These are phyloP conservation scores for Rubia tinctorum DNA, from an alignment of 305 asterid genomes.

Conservation along the genomic window DNA sequence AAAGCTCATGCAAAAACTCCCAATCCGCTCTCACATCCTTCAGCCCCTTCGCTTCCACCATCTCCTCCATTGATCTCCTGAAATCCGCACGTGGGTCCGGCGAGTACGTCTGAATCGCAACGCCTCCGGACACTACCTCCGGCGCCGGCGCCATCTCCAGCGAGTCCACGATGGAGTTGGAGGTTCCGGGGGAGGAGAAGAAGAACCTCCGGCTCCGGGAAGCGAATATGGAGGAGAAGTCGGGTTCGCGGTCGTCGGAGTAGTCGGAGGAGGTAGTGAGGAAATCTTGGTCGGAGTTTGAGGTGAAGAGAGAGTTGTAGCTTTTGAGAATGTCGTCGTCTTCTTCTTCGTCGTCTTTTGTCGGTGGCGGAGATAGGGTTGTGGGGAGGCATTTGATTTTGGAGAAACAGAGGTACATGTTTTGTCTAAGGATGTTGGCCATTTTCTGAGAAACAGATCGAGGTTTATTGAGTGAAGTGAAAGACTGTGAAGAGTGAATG, in stretches of 20 bases:
- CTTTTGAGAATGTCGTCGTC: background rate
- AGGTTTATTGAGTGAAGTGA: background rate
- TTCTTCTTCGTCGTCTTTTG: slow-evolving; percentile 17
- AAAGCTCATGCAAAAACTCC: slow-evolving; percentile 67
- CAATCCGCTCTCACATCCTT: slow-evolving; percentile 33
- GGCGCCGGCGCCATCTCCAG: background rate
- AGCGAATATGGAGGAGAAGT: slow-evolving; percentile 58
- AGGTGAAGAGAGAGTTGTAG: slow-evolving; percentile 17
- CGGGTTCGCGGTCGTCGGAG: slow-evolving; percentile 30
- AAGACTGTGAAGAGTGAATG: background rate
- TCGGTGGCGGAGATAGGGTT: slow-evolving; percentile 20
- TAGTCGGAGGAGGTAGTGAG: slow-evolving; percentile 28
- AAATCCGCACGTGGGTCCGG: slow-evolving; percentile 72
- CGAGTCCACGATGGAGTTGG: slow-evolving; percentile 60
- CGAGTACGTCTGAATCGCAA: slow-evolving; percentile 56
- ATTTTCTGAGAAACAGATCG: slow-evolving; percentile 14
- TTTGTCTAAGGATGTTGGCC: slow-evolving; percentile 52
- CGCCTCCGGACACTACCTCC: slow-evolving; percentile 41
- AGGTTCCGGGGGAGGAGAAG: slow-evolving; percentile 66
- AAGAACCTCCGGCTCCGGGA: slow-evolving; percentile 79
- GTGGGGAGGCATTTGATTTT: slow-evolving; percentile 66
- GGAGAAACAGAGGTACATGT: slow-evolving; percentile 58
- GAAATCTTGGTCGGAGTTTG: slow-evolving; percentile 36
- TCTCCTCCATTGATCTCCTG: slow-evolving; percentile 66
- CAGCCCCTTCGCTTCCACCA: slow-evolving; percentile 54